Conservation (phyloP, 495 filamentous ascomycete species). For the Parathielavia hyrcaniae region DNA sequence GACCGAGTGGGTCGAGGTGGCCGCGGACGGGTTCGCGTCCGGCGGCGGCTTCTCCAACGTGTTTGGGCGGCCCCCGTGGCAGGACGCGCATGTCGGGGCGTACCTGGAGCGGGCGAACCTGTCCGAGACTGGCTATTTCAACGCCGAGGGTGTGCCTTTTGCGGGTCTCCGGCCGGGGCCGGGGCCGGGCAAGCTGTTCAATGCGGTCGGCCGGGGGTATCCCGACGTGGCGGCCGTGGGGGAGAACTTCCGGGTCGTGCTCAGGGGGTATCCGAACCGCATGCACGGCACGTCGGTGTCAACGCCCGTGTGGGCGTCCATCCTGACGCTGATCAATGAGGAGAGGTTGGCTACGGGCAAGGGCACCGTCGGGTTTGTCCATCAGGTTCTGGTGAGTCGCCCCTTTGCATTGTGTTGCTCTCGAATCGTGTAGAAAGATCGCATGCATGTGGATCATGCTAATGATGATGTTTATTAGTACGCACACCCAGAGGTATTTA, state of each 20-base stretch:
- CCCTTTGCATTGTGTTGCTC: too few species aligned
- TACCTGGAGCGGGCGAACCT: slow-evolving; percentile 51
- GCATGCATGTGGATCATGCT: too few species aligned
- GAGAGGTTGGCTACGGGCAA: slow-evolving; percentile 52
- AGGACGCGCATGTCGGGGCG: slow-evolving; percentile 45
- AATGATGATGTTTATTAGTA: slow-evolving; percentile 35
- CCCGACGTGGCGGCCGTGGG: slow-evolving; percentile 62
- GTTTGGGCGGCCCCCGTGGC: slow-evolving; percentile 55
- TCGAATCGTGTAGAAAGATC: too few species aligned
- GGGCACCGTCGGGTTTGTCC: slow-evolving; percentile 44
- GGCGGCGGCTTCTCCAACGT: slow-evolving; percentile 67
- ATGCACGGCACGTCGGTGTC: slow-evolving; percentile 55
- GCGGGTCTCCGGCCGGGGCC: slow-evolving; percentile 19
- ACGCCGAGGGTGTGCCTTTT: slow-evolving; percentile 22
- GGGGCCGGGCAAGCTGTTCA: slow-evolving; percentile 46
- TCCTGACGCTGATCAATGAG: slow-evolving; percentile 60
- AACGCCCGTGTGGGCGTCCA: slow-evolving; percentile 50
- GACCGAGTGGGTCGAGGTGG: slow-evolving; percentile 36
- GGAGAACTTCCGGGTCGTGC: slow-evolving; percentile 49
- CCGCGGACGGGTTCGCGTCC: slow-evolving; percentile 44
- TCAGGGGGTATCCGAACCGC: slow-evolving; percentile 35
- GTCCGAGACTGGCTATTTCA: slow-evolving; percentile 29
- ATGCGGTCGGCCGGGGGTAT: slow-evolving; percentile 54
- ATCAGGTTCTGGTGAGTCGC: slow-evolving; percentile 55
- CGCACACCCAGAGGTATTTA: slow-evolving; percentile 53